phyloP scores from a whole-genome alignment of 1,284 basidiomycete genomes.

The Volvariella volvacea region DNA sequence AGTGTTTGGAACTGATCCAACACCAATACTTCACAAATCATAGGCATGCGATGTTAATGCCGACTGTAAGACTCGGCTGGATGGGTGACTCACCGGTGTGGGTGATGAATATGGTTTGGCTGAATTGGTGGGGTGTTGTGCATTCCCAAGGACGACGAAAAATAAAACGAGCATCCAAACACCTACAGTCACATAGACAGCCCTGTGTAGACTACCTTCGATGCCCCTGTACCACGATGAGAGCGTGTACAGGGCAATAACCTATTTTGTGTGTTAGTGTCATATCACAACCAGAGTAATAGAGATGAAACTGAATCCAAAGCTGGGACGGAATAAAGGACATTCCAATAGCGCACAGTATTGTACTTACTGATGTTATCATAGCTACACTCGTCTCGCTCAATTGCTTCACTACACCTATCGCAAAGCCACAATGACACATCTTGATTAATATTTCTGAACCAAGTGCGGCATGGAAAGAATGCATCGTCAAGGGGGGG shows the following conservation, averaged over 20 bases:
- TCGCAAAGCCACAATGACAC: neutral
- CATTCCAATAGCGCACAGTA: neutral
- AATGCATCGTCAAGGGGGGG: no score
- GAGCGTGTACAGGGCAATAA: conserved; percentile 31
- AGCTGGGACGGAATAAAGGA: no score
- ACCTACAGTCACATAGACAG: conserved; percentile 15
- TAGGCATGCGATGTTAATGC: neutral
- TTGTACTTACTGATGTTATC: conserved; percentile 27
- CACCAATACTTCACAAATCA: conserved; percentile 33
- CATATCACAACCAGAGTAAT: conserved; percentile 3
- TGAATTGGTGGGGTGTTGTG: conserved; percentile 12
- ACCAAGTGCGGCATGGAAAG: no score
- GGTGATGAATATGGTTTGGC: conserved; percentile 22
- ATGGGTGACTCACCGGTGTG: conserved; percentile 28
- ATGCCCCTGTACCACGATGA: neutral
- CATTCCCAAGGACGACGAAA: conserved; percentile 26
- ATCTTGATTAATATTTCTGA: no score
- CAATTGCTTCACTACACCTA: conserved; percentile 29
- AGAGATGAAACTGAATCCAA: no score
- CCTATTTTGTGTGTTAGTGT: conserved; percentile 12
- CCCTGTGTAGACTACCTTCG: no score
- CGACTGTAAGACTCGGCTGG: conserved; percentile 1
- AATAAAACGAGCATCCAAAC: conserved; percentile 29
- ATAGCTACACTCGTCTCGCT: conserved; percentile 34
- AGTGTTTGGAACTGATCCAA: conserved; percentile 31